phyloP scores from a whole-genome alignment of 2,329 filamentous ascomycete species.

The Fusarium anthophilum region DNA sequence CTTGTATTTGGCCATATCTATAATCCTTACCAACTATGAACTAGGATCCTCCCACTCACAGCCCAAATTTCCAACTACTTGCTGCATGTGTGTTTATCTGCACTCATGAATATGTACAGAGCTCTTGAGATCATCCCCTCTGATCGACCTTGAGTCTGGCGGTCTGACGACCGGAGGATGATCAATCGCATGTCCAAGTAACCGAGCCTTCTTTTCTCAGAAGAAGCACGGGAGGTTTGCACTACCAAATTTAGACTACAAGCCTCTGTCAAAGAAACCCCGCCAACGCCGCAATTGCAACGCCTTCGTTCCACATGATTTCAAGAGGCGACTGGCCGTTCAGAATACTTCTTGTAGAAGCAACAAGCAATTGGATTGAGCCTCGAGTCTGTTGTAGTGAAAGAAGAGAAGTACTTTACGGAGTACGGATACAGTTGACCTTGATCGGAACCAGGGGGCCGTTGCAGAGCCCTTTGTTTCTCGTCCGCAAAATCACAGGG shows the following conservation, averaged over 20 bases:
- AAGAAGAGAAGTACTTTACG: neutral
- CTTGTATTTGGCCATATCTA: neutral
- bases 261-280: conserved; percentile 3
- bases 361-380: neutral
- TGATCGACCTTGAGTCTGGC: conserved; percentile 28
- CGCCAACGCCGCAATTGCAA: conserved; percentile 24
- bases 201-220: neutral
- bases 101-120: neutral
- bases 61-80: neutral
- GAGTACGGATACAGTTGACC: neutral
- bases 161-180: conserved; percentile 24
- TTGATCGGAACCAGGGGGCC: neutral
- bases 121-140: conserved; percentile 14
- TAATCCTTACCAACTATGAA: neutral
- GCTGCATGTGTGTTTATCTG: neutral
- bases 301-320: conserved; percentile 28
- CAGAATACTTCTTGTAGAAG: neutral
- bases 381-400: neutral
- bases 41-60: neutral
- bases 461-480: conserved; percentile 2
- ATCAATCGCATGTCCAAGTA: conserved; percentile 11
- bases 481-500: neutral
- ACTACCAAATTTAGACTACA: conserved; percentile 5
- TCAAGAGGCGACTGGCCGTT: conserved; percentile 13
- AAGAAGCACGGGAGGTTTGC: conserved; percentile 1